Base-by-base conservation (phyloP, 1,139 yeast species). In the Pichia norvegensis region DNA sequence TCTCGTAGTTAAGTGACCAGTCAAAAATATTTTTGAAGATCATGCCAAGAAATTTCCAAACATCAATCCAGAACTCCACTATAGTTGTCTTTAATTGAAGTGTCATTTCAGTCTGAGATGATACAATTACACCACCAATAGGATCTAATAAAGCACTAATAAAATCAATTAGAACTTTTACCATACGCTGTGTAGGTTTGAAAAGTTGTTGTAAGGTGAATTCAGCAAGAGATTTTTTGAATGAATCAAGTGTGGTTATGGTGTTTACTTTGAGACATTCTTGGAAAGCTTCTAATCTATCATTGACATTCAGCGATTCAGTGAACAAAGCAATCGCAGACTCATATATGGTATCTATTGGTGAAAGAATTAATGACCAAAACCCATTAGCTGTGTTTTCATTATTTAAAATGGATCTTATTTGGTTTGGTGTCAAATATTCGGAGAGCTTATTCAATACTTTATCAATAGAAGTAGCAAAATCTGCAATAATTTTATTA, bases 271-370 rank as follows among this genome's bases (percentile, higher is more conserved):
- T 64, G 29, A 88, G 41, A 31, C 42, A 38, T 4, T 73, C 73
- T 43, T 72, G 76, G 25, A 86, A 70, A 29, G 90, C 88, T 60
- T 85, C 95, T 42, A 78, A 67, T 53, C 90, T 72, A 7, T 67
- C 94, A 55, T 71, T 84, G 60, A 73, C 90, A 57, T 87, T 95
- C 61, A 78, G 85, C 0, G 86, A 79, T 55, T 85, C 92, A 55
- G 84, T 82, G 6, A 88, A 60, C 22, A 87, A 70, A 52, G 83
- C 85, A 16, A 85, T 73, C 1, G 94, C 83, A 2, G 83, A 74
- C 57, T 85, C 88, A 48, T 77, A 79, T 4, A 79, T 62, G 19
- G 62, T 62, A 27, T 66, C 66, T 44, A 70, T 66, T 0, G 85
- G 78, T 1, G 84, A 75, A 46, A 83, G 76, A 1, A 83, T 66